phyloP scores from a whole-genome alignment of 2,329 filamentous ascomycete genomes.

The Penicillium corylophilum region DNA sequence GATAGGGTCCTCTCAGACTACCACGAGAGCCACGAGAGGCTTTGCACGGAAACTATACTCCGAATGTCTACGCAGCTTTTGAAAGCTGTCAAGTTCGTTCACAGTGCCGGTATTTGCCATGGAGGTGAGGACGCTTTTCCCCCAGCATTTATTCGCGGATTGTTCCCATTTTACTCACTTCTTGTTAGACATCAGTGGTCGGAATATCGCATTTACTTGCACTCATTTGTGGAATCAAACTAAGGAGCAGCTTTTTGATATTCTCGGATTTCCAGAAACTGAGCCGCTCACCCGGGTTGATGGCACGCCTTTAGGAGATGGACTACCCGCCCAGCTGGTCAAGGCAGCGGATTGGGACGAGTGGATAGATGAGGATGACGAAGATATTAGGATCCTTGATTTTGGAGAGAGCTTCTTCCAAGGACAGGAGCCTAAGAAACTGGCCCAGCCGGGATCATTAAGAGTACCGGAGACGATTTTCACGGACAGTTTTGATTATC shows the following conservation, averaged over 20 bases:
- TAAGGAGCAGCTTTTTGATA: conserved; percentile 18
- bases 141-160: neutral
- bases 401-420: conserved; percentile 26
- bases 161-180: conserved; percentile 4
- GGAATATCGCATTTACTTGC: conserved; percentile 29
- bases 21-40: conserved; percentile 14
- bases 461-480: conserved; percentile 34
- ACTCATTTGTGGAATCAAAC: conserved; percentile 12
- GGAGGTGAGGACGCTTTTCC: conserved; percentile 25
- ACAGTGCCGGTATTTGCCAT: conserved; percentile 29
- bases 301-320: conserved; percentile 20
- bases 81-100: conserved; percentile 28
- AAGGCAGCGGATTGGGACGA: conserved; percentile 23
- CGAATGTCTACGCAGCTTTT: conserved; percentile 30
- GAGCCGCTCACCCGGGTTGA: conserved; percentile 20
- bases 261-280: conserved; percentile 18
- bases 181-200: conserved; percentile 26
- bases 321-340: conserved; percentile 25
- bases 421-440: conserved; percentile 19
- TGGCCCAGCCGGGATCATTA: conserved; percentile 26
- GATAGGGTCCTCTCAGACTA: conserved; percentile 26
- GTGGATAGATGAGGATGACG: conserved; percentile 28
- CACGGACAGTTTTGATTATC: conserved; percentile 27
- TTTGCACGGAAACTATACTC: conserved; percentile 25
- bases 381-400: conserved; percentile 26